Evolutionary conservation across 148 eudicot genomes (phyloP).

Genomic region (Fallopia convolvulus): DNA sequence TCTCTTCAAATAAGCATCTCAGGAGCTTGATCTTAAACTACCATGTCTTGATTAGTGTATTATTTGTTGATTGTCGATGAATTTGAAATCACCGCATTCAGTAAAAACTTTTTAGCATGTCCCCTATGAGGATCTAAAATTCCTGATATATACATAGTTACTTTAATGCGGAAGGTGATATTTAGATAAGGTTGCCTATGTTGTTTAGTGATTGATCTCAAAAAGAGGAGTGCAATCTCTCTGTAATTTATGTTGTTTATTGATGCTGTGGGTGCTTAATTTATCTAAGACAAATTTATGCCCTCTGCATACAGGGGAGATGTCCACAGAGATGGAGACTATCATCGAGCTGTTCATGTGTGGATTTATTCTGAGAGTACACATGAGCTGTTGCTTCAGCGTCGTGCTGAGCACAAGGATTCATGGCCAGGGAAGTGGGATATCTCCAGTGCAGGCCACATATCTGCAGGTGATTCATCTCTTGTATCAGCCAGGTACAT

Average conservation of each 20-base stretch:
- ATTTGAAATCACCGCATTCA: not conserved
- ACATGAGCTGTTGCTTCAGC: conserved; percentile 72
- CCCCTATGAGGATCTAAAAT: not conserved
- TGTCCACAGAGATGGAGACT: conserved; percentile 91
- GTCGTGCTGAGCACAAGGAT: conserved; percentile 82
- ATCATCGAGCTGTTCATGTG: conserved; percentile 90
- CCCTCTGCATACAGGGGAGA: conserved; percentile 38
- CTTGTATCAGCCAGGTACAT: conserved; percentile 74
- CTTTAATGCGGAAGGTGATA: not conserved
- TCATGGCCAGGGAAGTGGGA: conserved; percentile 95
- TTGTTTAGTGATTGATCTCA: not conserved
- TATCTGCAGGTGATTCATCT: conserved; percentile 91
- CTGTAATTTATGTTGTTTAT: not conserved
- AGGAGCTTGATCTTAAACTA: not conserved
- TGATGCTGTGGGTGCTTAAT: not conserved
- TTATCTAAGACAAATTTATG: not conserved
- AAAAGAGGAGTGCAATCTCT: not conserved
- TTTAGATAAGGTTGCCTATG: not conserved
- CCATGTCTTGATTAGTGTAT: not conserved
- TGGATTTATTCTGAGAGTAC: conserved; percentile 94
- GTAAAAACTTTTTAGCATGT: not conserved
- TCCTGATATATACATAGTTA: not conserved
- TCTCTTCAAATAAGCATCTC: not conserved
- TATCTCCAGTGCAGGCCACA: conserved; percentile 95
- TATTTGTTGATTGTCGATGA: not conserved